Percentiles rank a stretch among this genome's conserved stretches.
These are phyloP conservation scores for Fusarium aywerte DNA, from an alignment of 2,329 filamentous ascomycete species.

Conservation along the genomic window DNA sequence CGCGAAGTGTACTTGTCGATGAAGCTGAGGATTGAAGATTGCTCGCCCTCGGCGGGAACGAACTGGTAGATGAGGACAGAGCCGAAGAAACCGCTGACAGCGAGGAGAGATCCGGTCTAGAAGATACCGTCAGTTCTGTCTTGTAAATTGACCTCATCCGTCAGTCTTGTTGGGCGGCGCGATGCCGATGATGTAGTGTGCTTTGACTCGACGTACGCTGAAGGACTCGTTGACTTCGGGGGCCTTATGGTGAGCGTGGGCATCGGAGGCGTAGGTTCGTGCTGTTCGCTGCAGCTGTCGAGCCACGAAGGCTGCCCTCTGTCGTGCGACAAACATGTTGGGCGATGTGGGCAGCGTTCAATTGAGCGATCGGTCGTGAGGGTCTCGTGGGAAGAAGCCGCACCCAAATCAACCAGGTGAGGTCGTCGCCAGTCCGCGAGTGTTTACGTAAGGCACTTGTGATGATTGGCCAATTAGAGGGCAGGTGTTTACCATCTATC, in stretches of 20 bases:
- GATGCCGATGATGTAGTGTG: slow-evolving; percentile 28
- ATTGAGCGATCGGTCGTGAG: slow-evolving; percentile 49
- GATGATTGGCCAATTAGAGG: slow-evolving; percentile 39
- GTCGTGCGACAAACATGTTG: slow-evolving; percentile 58
- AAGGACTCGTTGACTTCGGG: slow-evolving; percentile 64
- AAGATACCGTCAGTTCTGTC: slow-evolving; percentile 22
- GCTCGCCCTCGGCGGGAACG: slow-evolving; percentile 62
- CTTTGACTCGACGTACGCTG: slow-evolving; percentile 62
- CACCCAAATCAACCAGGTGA: slow-evolving; percentile 43
- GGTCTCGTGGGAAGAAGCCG: slow-evolving; percentile 40
- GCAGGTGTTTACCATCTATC: slow-evolving; percentile 34
- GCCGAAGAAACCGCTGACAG: slow-evolving; percentile 57
- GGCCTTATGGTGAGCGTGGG: slow-evolving; percentile 60
- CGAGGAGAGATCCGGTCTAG: slow-evolving; percentile 62
- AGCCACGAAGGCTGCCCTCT: slow-evolving; percentile 55
- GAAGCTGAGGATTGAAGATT: slow-evolving; percentile 58
- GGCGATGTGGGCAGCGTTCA: slow-evolving; percentile 48
- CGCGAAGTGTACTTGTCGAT: slow-evolving; percentile 60
- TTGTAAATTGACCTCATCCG: slow-evolving; percentile 10
- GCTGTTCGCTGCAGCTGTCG: slow-evolving; percentile 53
- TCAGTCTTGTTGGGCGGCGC: not conserved
- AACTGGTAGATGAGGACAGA: slow-evolving; percentile 61
- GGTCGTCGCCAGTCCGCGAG: slow-evolving; percentile 45
- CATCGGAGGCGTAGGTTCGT: slow-evolving; percentile 66
- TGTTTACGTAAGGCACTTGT: slow-evolving; percentile 47